Percentiles rank a stretch among this genome's conserved stretches.
phyloP scores from a whole-genome alignment of 1,284 basidiomycete genomes.

The Gastroboletus turbinatus region DNA sequence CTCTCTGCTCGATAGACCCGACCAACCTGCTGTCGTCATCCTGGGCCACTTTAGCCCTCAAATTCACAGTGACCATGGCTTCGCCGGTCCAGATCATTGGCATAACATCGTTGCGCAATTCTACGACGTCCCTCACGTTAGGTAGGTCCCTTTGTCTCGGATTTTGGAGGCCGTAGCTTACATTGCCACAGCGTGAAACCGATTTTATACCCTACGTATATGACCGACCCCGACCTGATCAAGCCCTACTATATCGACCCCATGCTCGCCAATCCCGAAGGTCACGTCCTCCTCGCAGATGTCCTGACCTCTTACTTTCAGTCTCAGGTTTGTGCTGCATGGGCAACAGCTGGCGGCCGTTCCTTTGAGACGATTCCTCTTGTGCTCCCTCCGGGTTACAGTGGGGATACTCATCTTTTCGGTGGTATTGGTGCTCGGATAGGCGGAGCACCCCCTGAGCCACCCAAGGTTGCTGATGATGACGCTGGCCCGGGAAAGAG shows the following conservation, averaged over 20 bases:
- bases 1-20: slow-evolving; percentile 83
- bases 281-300: slow-evolving; percentile 85
- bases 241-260: slow-evolving; percentile 79
- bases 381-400: slow-evolving; percentile 37
- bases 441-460: slow-evolving; percentile 50
- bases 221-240: slow-evolving; percentile 69
- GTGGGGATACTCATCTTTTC: slow-evolving; percentile 54
- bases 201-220: slow-evolving; percentile 78
- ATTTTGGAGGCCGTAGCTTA: background rate
- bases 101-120: slow-evolving; percentile 90
- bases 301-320: slow-evolving; percentile 86
- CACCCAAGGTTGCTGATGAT: slow-evolving; percentile 32
- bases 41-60: slow-evolving; percentile 92
- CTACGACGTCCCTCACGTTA: slow-evolving; percentile 91
- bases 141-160: slow-evolving; percentile 37
- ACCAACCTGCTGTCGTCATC: slow-evolving; percentile 86
- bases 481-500: slow-evolving; percentile 34
- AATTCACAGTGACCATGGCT: slow-evolving; percentile 74
- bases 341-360: slow-evolving; percentile 72
- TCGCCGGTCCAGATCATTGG: slow-evolving; percentile 83
- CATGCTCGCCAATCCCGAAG: slow-evolving; percentile 75
- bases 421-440: slow-evolving; percentile 72
- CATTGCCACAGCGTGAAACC: slow-evolving; percentile 64
- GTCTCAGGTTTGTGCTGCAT: slow-evolving; percentile 81
- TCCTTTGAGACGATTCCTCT: slow-evolving; percentile 59